Base-by-base conservation (phyloP, 257 asterid species). In the Phtheirospermum japonicum region DNA sequence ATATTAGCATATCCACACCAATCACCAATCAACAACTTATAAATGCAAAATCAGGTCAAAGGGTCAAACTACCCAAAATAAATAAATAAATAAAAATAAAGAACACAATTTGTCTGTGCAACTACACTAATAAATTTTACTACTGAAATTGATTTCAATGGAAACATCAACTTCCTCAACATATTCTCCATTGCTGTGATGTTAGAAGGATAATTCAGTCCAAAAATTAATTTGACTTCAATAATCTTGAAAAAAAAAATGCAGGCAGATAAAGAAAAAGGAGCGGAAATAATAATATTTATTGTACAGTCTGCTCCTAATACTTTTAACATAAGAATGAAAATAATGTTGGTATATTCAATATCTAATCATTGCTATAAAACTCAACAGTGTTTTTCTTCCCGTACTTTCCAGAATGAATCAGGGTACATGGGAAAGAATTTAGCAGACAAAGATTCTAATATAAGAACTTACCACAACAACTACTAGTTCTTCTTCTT, bases 401-500 rank as follows among this genome's bases (percentile, higher is more conserved):
- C 50, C 39, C 20, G 50, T 34, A 48, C 20, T 56, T 43, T 17
- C 51, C 49, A 20, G 64, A 56, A 5, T 40, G 37, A 16, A 66
- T 62, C 43, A 12, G 43, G 34, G 69, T 42, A n/a, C 18, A 42
- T n/a, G 5, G 2, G 28, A 62, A 31, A 46, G 26, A 53, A 14
- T 37, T 26, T 40, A n/a, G 30, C 64, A 36, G 17, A 11, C 16
- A 43, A 37, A 42, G 49, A 65, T 46, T 46, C 12, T 31, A 61
- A n/a, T 39, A 23, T 37, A 59, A 50, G 56, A 74, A 78, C 83
- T 77, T 66, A 89, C 97, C 78, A 93, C 75, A 59, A 76, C 72
- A 75, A 85, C 76, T 62, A 54, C 92, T 75, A 42, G 96, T 60
- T 88, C 94, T 73, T 85, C 97, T 81, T 93, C 99, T 53, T 97